Conservation (phyloP, 352 stramenopile genomes). For the Pythium aphanidermatum region DNA sequence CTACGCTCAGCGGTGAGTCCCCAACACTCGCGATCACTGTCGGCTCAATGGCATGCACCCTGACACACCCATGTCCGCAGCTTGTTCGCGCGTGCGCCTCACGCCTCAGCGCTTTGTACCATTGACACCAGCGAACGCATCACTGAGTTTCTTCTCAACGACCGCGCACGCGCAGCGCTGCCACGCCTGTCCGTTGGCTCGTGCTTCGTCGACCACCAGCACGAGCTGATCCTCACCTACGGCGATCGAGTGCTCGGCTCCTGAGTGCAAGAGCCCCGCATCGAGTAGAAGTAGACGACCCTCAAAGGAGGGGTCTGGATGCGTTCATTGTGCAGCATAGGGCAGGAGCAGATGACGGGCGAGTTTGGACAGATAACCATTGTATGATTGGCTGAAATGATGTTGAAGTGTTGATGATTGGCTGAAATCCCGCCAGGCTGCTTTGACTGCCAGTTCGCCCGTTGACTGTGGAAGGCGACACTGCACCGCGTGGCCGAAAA, state of each 20-base stretch:
- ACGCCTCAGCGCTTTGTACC: constrained; percentile 54
- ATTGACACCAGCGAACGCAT: constrained; percentile 35
- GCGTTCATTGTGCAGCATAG: too few species aligned
- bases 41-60: neutral
- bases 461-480: constrained; percentile 1
- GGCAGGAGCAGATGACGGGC: too few species aligned
- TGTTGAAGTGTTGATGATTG: too few species aligned
- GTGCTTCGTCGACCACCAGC: constrained; percentile 55
- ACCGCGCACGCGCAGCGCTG: constrained; percentile 42
- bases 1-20: constrained; percentile 53
- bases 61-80: constrained; percentile 9
- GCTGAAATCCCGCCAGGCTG: too few species aligned
- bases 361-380: too few species aligned
- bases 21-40: neutral
- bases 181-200: constrained; percentile 57
- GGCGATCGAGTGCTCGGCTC: constrained; percentile 50
- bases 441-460: constrained; percentile 17
- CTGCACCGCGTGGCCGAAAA: neutral
- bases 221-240: constrained; percentile 69
- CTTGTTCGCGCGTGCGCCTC: constrained; percentile 58
- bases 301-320: too few species aligned
- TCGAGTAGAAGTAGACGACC: too few species aligned
- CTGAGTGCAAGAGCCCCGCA: too few species aligned
- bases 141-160: constrained; percentile 58
- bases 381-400: too few species aligned